Percentiles rank a stretch among this genome's conserved stretches.
phyloP scores from a whole-genome alignment of 176 grass and related monocot species.

The Tillandsia leiboldiana region DNA sequence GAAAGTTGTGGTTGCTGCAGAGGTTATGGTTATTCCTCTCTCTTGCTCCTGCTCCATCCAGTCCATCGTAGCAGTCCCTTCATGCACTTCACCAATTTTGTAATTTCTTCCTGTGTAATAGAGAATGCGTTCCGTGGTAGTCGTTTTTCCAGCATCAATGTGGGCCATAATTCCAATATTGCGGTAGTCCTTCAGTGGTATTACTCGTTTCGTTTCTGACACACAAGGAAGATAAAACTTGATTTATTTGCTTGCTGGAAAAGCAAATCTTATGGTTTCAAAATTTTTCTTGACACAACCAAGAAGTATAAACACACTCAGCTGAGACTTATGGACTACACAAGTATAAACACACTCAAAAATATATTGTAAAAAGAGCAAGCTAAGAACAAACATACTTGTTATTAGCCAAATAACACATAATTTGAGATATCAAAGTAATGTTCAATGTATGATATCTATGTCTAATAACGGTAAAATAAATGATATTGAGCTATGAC shows the following conservation, averaged over 20 bases:
- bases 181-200: constrained; percentile 77
- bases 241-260: constrained; percentile 3
- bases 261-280: background rate
- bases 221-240: constrained; percentile 14
- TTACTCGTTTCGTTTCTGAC: constrained; percentile 30
- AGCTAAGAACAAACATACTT: too few relatives aligned
- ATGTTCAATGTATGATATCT: background rate
- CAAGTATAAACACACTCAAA: too few relatives aligned
- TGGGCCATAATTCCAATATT: constrained; percentile 99
- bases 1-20: constrained; percentile 87
- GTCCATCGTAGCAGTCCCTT: constrained; percentile 94
- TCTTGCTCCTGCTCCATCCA: constrained; percentile 99
- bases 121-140: constrained; percentile 88
- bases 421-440: too few relatives aligned
- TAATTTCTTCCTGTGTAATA: constrained; percentile 98
- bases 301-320: too few relatives aligned
- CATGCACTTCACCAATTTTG: constrained; percentile 97
- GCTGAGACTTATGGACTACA: too few relatives aligned
- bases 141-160: constrained; percentile 98
- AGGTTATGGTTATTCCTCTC: constrained; percentile 94
- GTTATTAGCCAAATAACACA: too few relatives aligned
- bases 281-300: background rate
- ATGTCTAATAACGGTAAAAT: background rate
- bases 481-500: background rate
- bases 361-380: too few relatives aligned